A percentile compares a stretch with the other conserved stretches of the same genome.
phyloP scores from a whole-genome alignment of 2,329 filamentous ascomycete species.

The Scedosporium apiospermum region DNA sequence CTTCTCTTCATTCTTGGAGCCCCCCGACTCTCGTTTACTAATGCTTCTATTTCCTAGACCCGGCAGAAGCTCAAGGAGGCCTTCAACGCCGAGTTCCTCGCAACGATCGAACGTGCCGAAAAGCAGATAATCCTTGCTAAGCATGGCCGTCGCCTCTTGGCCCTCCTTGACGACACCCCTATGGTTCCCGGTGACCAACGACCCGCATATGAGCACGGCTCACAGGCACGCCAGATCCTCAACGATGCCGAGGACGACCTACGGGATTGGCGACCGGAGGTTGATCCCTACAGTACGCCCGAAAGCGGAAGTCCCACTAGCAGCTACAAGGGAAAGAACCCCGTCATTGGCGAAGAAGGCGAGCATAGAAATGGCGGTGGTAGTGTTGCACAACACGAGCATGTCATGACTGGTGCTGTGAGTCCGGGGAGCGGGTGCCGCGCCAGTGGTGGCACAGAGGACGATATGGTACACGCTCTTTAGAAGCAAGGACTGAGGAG shows the following conservation, averaged over 20 bases:
- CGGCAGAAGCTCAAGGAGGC: constrained; percentile 94
- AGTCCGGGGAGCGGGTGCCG: not conserved
- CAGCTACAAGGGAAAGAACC: constrained; percentile 3
- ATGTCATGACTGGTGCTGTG: not conserved
- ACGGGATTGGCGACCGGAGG: constrained; percentile 56
- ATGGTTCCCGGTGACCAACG: constrained; percentile 78
- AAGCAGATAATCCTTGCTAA: constrained; percentile 93
- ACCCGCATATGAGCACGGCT: constrained; percentile 53
- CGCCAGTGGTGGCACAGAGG: no score
- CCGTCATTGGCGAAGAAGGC: constrained; percentile 7
- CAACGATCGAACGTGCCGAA: constrained; percentile 90
- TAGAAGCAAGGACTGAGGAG: no score
- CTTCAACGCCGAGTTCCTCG: constrained; percentile 78
- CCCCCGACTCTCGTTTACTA: no score
- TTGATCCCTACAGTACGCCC: constrained; percentile 17
- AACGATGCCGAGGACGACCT: constrained; percentile 90
- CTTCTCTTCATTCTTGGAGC: not conserved
- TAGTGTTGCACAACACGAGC: not conserved
- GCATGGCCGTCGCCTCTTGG: constrained; percentile 76
- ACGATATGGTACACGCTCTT: no score
- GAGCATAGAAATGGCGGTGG: constrained; percentile 3
- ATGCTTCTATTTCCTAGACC: constrained; percentile 45
- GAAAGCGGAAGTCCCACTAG: constrained; percentile 1
- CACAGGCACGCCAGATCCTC: constrained; percentile 71
- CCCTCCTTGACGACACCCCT: constrained; percentile 80